phyloP scores from a whole-genome alignment of 2,329 filamentous ascomycete species.

The Fusarium nygamai region DNA sequence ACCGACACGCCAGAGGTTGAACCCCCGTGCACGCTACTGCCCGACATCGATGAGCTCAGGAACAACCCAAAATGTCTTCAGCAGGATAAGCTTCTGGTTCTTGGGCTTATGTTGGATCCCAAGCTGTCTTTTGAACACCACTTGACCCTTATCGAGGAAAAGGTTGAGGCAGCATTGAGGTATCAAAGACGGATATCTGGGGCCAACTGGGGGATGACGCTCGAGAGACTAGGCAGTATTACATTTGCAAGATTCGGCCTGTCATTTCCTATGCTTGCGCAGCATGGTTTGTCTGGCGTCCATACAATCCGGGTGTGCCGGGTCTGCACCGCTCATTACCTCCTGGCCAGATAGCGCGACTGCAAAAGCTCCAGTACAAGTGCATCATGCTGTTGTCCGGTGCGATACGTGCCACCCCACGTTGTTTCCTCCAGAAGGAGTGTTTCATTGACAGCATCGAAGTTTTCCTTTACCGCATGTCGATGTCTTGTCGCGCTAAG shows the following conservation, averaged over 20 bases:
- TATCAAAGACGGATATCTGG: background rate
- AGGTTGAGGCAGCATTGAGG: background rate
- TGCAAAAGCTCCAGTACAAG: background rate
- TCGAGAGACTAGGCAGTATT: background rate
- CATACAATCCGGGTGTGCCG: background rate
- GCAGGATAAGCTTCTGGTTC: background rate
- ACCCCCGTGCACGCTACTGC: background rate
- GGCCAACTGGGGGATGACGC: background rate
- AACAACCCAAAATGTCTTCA: background rate
- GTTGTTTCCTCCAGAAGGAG: constrained; percentile 2
- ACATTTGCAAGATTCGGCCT: constrained; percentile 4
- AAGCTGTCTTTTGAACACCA: background rate
- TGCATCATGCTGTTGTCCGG: constrained; percentile 5
- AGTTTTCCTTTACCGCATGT: background rate
- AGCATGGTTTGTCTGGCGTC: background rate
- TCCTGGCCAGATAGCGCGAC: background rate
- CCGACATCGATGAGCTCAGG: background rate
- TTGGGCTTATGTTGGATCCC: background rate
- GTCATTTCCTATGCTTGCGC: constrained; percentile 11
- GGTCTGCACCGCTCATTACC: background rate
- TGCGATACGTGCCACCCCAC: background rate
- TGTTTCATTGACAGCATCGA: constrained; percentile 1
- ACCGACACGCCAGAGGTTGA: background rate
- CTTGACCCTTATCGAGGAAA: background rate
- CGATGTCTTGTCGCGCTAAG: background rate